Percentiles rank a stretch among this genome's conserved stretches.
These are phyloP conservation scores for Porcisia deanei DNA, from an alignment of 208 protist genomes.

Conservation along the genomic window DNA sequence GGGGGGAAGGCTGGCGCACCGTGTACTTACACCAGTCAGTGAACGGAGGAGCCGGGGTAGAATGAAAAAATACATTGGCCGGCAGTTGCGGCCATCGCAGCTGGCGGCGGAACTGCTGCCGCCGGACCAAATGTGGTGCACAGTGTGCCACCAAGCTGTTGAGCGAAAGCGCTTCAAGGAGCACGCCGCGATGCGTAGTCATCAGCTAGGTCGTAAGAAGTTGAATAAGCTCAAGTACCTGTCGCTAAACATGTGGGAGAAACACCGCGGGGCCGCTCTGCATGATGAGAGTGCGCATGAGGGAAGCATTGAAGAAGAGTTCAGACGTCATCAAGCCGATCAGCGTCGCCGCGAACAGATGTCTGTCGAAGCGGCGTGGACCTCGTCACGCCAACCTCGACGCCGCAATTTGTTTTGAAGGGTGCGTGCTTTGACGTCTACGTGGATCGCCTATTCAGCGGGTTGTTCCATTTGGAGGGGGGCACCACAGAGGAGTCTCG, in stretches of 20 bases:
- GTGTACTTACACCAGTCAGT: not conserved
- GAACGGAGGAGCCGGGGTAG: not conserved
- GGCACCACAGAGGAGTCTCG: not conserved
- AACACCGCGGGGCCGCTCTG: constrained; percentile 70
- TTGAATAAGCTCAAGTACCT: constrained; percentile 71
- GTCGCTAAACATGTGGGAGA: constrained; percentile 77
- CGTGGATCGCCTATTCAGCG: too few relatives aligned
- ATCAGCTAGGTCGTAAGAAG: constrained; percentile 63
- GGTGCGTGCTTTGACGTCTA: not conserved
- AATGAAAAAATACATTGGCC: constrained; percentile 74
- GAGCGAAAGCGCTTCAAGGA: constrained; percentile 42
- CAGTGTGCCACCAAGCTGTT: constrained; percentile 68
- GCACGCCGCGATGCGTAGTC: constrained; percentile 43
- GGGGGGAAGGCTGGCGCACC: not conserved
- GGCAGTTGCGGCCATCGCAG: constrained; percentile 73
- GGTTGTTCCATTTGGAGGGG: too few relatives aligned
- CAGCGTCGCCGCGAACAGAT: constrained; percentile 60
- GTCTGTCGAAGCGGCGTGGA: constrained; percentile 21
- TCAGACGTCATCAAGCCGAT: constrained; percentile 56
- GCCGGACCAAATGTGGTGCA: constrained; percentile 74
- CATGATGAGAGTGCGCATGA: constrained; percentile 61
- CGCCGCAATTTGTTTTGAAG: constrained; percentile 11
- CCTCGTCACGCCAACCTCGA: not conserved
- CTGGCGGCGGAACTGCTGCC: constrained; percentile 74
- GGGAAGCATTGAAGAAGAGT: constrained; percentile 56